A percentile compares a stretch with the other conserved stretches of the same genome.
Conservation (phyloP, 2,329 filamentous ascomycete species). For the Clonostachys rosea region DNA sequence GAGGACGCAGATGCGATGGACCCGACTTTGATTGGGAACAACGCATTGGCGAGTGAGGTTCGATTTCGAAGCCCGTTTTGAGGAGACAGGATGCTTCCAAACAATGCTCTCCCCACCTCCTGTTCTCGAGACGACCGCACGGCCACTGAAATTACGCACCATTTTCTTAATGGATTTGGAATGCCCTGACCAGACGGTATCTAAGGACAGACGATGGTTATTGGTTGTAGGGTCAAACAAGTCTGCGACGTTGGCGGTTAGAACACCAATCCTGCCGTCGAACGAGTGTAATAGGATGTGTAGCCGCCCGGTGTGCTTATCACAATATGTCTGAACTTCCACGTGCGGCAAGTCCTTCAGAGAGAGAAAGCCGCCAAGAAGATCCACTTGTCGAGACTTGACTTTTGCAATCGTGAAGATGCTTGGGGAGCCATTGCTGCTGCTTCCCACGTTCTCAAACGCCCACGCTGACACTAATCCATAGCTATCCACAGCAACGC, state of each 20-base stretch:
- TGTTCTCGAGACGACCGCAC: constrained; percentile 77
- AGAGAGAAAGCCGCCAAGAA: constrained; percentile 26
- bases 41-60: constrained; percentile 61
- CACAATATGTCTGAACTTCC: constrained; percentile 71
- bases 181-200: constrained; percentile 79
- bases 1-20: constrained; percentile 76
- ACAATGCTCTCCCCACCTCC: constrained; percentile 74
- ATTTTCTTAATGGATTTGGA: constrained; percentile 78
- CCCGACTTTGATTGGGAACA: constrained; percentile 63
- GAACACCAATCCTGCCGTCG: constrained; percentile 78
- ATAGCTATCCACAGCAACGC: constrained; percentile 75
- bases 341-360: constrained; percentile 38
- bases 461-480: constrained; percentile 92
- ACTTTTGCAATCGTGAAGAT: constrained; percentile 87
- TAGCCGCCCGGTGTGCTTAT: constrained; percentile 57
- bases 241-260: constrained; percentile 71
- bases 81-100: constrained; percentile 62
- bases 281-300: constrained; percentile 79
- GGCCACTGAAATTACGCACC: constrained; percentile 77
- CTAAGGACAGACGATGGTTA: constrained; percentile 54
- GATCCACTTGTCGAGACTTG: constrained; percentile 49
- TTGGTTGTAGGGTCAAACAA: constrained; percentile 71
- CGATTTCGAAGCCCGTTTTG: constrained; percentile 24
- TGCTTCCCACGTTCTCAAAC: constrained; percentile 78
- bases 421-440: constrained; percentile 57